Conservation (phyloP, 192 early-diverging fungal species). For the Coemansia sp. region DNA sequence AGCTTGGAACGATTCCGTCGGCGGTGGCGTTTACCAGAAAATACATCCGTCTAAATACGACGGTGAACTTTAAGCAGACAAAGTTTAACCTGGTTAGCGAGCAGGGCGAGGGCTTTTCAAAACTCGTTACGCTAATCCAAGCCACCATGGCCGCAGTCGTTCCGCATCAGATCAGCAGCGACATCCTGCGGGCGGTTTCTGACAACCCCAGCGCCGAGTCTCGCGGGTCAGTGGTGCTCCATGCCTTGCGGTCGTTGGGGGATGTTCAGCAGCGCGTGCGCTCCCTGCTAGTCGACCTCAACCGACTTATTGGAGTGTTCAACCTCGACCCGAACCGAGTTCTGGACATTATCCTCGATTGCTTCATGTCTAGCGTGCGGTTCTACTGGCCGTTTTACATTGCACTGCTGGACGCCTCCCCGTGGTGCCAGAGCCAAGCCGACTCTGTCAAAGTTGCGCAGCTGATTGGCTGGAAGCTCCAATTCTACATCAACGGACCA, state of each 20-base stretch:
- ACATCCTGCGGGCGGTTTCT: conserved; percentile 18
- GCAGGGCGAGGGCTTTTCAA: conserved; percentile 54
- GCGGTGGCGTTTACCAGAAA: conserved; percentile 36
- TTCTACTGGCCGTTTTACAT: conserved; percentile 52
- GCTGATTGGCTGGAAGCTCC: conserved; percentile 53
- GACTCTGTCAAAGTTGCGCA: conserved; percentile 46
- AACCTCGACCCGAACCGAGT: conserved; percentile 53
- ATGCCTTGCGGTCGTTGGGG: conserved; percentile 26
- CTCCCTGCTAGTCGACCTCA: conserved; percentile 33
- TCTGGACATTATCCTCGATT: conserved; percentile 51
- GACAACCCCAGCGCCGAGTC: neutral
- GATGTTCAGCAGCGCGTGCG: conserved; percentile 26
- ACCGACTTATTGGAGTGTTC: conserved; percentile 50
- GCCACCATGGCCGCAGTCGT: conserved; percentile 34
- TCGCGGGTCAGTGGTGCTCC: conserved; percentile 9
- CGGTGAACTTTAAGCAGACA: conserved; percentile 55
- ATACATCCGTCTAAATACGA: conserved; percentile 45
- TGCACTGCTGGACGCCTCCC: conserved; percentile 50
- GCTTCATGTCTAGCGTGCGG: conserved; percentile 51
- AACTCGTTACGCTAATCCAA: conserved; percentile 46
- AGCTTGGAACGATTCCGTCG: conserved; percentile 28
- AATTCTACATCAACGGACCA: conserved; percentile 36
- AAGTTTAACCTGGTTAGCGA: conserved; percentile 55
- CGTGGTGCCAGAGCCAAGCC: conserved; percentile 34
- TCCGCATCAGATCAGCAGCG: conserved; percentile 21